Percentiles rank a stretch among this genome's conserved stretches.
Conservation (phyloP, 2,329 filamentous ascomycete species). For the Aphanocladium album region DNA sequence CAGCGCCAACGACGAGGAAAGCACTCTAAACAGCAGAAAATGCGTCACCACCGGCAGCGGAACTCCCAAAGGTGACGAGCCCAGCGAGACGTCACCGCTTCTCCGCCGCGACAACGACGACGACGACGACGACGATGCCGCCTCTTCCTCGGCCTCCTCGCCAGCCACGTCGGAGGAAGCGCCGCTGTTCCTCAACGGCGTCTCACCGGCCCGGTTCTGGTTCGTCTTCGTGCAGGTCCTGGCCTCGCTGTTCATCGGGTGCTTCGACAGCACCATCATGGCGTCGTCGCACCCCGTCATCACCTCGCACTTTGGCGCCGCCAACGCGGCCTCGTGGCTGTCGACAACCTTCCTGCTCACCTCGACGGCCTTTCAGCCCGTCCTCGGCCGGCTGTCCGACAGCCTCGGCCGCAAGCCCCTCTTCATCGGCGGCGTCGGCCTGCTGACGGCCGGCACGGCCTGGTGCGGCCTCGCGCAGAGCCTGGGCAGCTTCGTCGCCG, state of each 20-base stretch:
- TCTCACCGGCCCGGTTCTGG: slow-evolving; percentile 52
- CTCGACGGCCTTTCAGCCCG: slow-evolving; percentile 68
- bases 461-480: slow-evolving; percentile 65
- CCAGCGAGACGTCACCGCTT: slow-evolving; percentile 24
- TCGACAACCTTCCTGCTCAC: slow-evolving; percentile 75
- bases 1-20: neutral
- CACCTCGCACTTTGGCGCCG: slow-evolving; percentile 71
- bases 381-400: slow-evolving; percentile 70
- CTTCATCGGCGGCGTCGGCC: slow-evolving; percentile 57
- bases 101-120: slow-evolving; percentile 16
- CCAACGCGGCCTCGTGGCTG: slow-evolving; percentile 77
- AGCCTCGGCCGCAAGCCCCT: slow-evolving; percentile 63
- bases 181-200: slow-evolving; percentile 39
- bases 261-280: slow-evolving; percentile 77
- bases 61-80: neutral
- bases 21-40: neutral
- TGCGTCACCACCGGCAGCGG: neutral
- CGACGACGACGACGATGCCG: neutral
- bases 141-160: neutral
- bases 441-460: slow-evolving; percentile 60
- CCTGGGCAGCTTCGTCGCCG: slow-evolving; percentile 54
- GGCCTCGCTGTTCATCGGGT: slow-evolving; percentile 52
- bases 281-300: slow-evolving; percentile 76
- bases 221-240: slow-evolving; percentile 57
- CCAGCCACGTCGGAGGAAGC: neutral